Conservation (phyloP, 192 early-diverging fungal species). For the Obelidium mucronatum region DNA sequence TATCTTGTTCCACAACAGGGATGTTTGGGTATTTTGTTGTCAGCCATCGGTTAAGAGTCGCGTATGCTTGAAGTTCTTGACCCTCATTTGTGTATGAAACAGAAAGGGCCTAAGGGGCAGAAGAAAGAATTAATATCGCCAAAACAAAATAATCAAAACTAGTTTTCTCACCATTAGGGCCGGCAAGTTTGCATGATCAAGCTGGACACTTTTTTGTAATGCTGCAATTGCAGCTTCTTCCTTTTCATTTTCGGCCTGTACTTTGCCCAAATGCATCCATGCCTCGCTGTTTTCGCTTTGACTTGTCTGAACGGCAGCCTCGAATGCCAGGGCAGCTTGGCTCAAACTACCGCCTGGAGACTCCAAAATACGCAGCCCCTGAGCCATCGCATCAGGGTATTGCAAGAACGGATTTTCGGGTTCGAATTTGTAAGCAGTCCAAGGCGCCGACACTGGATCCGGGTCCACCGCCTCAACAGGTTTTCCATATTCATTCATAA, state of each 20-base stretch:
- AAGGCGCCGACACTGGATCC: constrained; percentile 41
- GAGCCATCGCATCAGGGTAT: constrained; percentile 43
- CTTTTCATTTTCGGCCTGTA: constrained; percentile 95
- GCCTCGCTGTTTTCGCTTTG: constrained; percentile 69
- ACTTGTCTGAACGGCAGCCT: constrained; percentile 79
- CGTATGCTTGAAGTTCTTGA: constrained; percentile 81
- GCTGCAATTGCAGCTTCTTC: constrained; percentile 89
- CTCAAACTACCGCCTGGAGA: constrained; percentile 63
- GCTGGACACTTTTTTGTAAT: constrained; percentile 73
- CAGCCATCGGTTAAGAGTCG: constrained; percentile 88
- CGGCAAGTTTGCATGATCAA: constrained; percentile 55
- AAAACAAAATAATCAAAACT: constrained; percentile 51
- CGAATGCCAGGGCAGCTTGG: constrained; percentile 88
- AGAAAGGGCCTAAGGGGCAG: constrained; percentile 52
- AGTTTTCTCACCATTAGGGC: constrained; percentile 38
- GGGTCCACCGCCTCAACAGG: constrained; percentile 12
- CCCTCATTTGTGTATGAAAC: constrained; percentile 93
- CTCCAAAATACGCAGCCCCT: constrained; percentile 47
- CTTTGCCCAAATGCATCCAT: constrained; percentile 84
- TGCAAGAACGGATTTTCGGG: constrained; percentile 72
- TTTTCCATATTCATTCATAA: constrained; percentile 48
- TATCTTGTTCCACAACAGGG: constrained; percentile 30
- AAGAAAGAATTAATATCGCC: neutral
- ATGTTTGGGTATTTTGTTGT: constrained; percentile 75
- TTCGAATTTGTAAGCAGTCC: constrained; percentile 74